Evolutionary conservation across 2,329 filamentous ascomycete species (phyloP).

Genomic region (Reticulascus tulasneorum): DNA sequence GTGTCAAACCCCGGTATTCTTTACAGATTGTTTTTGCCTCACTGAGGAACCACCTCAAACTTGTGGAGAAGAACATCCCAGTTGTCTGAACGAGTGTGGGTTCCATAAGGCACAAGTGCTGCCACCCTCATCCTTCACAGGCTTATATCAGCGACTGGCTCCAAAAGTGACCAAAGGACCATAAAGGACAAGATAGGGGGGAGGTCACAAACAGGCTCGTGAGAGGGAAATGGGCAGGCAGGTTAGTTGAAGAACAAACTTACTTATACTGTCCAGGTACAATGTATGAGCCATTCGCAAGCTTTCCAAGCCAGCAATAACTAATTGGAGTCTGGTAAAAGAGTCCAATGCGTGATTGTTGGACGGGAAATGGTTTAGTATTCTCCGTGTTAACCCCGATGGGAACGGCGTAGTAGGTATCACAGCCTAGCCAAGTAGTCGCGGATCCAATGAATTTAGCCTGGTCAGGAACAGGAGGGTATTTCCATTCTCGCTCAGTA

Average conservation of each 20-base stretch:
- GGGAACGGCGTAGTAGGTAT: conserved; percentile 30
- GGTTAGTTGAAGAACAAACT: not conserved
- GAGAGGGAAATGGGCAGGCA: too few species aligned
- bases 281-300: conserved; percentile 37
- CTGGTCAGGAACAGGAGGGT: conserved; percentile 33
- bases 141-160: not conserved
- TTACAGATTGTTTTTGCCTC: too few species aligned
- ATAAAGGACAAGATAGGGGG: too few species aligned
- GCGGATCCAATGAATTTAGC: conserved; percentile 38
- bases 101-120: conserved; percentile 8
- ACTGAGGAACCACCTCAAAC: too few species aligned
- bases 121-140: conserved; percentile 7
- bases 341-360: conserved; percentile 27
- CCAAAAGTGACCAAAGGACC: too few species aligned
- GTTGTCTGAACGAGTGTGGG: conserved; percentile 7
- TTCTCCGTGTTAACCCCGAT: conserved; percentile 30
- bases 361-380: conserved; percentile 33
- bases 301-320: conserved; percentile 39
- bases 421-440: conserved; percentile 31
- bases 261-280: conserved; percentile 33
- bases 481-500: conserved; percentile 35
- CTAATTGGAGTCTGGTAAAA: conserved; percentile 13
- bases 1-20: too few species aligned
- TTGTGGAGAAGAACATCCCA: conserved; percentile 11
- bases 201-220: too few species aligned